A percentile compares a stretch with the other conserved stretches of the same genome.
Conservation (phyloP, 495 filamentous ascomycete genomes). For the Neurospora sp. region DNA sequence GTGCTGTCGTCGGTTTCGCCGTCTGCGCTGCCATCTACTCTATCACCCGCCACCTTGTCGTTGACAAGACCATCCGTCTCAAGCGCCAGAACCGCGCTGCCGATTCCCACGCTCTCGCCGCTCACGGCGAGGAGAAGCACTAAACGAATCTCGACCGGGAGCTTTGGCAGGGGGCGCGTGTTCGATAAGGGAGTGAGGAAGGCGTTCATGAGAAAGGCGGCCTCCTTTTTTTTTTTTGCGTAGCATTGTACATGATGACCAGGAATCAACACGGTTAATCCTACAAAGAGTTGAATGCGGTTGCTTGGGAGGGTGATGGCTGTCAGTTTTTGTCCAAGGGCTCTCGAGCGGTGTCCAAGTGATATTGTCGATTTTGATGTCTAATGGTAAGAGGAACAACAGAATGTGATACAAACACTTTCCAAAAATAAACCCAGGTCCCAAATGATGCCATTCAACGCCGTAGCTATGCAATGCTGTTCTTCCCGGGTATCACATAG, state of each 20-base stretch:
- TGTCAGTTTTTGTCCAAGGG: neutral
- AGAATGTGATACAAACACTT: neutral
- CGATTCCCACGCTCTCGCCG: slow-evolving; percentile 21
- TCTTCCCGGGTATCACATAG: neutral
- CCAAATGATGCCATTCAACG: slow-evolving; percentile 19
- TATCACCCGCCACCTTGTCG: slow-evolving; percentile 64
- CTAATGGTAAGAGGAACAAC: neutral
- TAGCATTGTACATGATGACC: neutral
- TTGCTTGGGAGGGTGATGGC: neutral
- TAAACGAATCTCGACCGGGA: slow-evolving; percentile 8
- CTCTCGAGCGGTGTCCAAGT: neutral
- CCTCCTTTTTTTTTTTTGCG: neutral
- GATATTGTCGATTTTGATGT: neutral
- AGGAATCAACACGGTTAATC: neutral
- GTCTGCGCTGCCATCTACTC: slow-evolving; percentile 68
- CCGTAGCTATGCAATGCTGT: slow-evolving; percentile 32
- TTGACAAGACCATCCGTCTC: slow-evolving; percentile 89
- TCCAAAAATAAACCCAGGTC: neutral
- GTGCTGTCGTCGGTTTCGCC: slow-evolving; percentile 67
- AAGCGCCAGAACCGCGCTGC: slow-evolving; percentile 42
- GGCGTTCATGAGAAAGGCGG: neutral
- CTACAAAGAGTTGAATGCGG: neutral
- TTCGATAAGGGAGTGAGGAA: slow-evolving; percentile 1
- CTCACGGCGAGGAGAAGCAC: slow-evolving; percentile 18
- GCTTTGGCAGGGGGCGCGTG: neutral